Evolutionary conservation across 176 grass and related monocot genomes (phyloP).

Genomic region (Oryza glaberrima): DNA sequence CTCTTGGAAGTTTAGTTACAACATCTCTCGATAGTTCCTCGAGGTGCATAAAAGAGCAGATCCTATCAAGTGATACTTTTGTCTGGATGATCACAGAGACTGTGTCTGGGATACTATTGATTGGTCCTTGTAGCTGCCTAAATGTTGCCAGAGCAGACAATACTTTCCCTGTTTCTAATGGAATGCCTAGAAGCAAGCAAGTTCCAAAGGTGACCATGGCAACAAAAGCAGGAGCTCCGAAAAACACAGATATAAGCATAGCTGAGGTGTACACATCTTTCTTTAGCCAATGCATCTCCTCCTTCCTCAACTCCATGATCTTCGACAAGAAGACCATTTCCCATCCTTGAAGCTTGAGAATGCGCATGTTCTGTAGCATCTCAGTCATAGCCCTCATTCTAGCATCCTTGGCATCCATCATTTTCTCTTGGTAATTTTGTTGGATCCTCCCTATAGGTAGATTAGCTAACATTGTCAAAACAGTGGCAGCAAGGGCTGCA

Average conservation of each 20-base stretch:
- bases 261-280: constrained; percentile 55
- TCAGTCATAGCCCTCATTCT: constrained; percentile 81
- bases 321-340: constrained; percentile 78
- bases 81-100: constrained; percentile 62
- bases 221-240: constrained; percentile 73
- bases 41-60: constrained; percentile 62
- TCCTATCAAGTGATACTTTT: constrained; percentile 76
- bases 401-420: constrained; percentile 70
- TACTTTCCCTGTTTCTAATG: constrained; percentile 70
- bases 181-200: constrained; percentile 66
- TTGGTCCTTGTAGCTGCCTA: constrained; percentile 69
- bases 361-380: constrained; percentile 73
- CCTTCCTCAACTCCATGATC: constrained; percentile 64
- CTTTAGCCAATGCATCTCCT: constrained; percentile 65
- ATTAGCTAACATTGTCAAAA: constrained; percentile 63
- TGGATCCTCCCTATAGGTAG: constrained; percentile 52
- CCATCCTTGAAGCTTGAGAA: constrained; percentile 92
- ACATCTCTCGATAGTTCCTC: constrained; percentile 54
- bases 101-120: constrained; percentile 58
- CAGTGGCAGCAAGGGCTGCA: constrained; percentile 52
- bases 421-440: constrained; percentile 61
- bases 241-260: constrained; percentile 58
- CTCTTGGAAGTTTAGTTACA: constrained; percentile 54
- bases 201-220: constrained; percentile 63
- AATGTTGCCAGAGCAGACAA: constrained; percentile 76